Base-by-base conservation (phyloP, 495 filamentous ascomycete species). In the Tetracladium setigerum region DNA sequence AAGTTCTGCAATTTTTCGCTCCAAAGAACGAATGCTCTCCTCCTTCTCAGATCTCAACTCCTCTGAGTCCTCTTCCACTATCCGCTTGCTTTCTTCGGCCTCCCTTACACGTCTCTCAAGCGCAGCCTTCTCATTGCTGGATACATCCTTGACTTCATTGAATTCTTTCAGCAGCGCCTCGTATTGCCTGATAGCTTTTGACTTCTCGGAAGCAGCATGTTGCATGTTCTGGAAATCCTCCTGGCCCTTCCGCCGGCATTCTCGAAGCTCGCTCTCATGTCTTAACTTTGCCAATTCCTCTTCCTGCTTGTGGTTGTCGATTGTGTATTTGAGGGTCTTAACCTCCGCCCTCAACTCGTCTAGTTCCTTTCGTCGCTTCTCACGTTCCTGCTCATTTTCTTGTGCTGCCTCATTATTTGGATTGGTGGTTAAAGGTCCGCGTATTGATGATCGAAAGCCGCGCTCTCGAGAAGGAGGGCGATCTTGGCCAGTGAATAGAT, bases 141-240 rank as follows among this genome's bases (percentile, higher is more conserved):
- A 74, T 46, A 70, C 70, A 30, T 89, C 84, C 54, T 83, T 82
- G 5, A 74, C 53, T 41, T 86, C 80, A 47, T 84, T 80, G 31
- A 94, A 56, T 53, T 96, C 87, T 35, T 76, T 72, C 13, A 79
- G 73, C 9, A 94, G 62, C 0, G 72, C 58, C 44, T 95, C 87
- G 52, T 81, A 79, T 57, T 89, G 91, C 15, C 81, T 74, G 42
- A 69, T 72, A 1, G 83, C 75, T 38, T 81, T 80, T 31, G 78
- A 70, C 49, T 76, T 81, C n/a, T 84, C 76, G 1, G 75, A 73
- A 59, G 96, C 76, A 46, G 76, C 73, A 14, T 79, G 82, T 64
- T 95, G 88, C 31, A 86, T 86, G 54, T 81, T 83, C 50, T 83
- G 76, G 62, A 87, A 92, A 53, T 95, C 88, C 7, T 86, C 82